Evolutionary conservation across 257 asterid genomes (phyloP).

Genomic region (Avicennia marina): DNA sequence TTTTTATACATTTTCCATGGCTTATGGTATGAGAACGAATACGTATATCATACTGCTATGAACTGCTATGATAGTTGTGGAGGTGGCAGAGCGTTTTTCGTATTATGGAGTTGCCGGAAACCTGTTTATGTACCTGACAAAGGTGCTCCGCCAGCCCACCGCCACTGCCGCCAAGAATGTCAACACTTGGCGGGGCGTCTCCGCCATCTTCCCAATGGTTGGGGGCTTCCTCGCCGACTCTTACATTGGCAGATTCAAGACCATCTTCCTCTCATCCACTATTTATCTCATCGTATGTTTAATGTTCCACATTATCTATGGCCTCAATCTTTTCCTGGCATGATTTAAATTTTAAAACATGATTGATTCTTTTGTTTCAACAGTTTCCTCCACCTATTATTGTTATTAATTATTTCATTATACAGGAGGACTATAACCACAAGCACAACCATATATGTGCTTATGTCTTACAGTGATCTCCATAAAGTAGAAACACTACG

Average conservation of each 20-base stretch:
- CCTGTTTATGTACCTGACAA: slow-evolving; percentile 31
- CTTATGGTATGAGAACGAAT: background rate
- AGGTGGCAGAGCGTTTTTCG: slow-evolving; percentile 43
- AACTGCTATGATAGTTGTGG: slow-evolving; percentile 25
- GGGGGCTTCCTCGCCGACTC: slow-evolving; percentile 48
- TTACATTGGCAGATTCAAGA: slow-evolving; percentile 38
- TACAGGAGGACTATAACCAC: too few species aligned
- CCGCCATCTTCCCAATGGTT: slow-evolving; percentile 37
- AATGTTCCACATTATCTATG: too few species aligned
- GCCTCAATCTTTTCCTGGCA: too few species aligned
- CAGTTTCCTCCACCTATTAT: too few species aligned
- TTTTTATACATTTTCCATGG: background rate
- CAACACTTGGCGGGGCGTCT: slow-evolving; percentile 40
- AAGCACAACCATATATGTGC: too few species aligned
- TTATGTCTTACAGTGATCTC: too few species aligned
- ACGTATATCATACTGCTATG: background rate
- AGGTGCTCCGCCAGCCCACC: slow-evolving; percentile 27
- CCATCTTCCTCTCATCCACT: slow-evolving; percentile 32
- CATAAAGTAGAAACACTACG: too few species aligned
- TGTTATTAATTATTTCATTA: too few species aligned
- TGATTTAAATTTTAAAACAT: too few species aligned
- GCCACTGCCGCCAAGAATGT: slow-evolving; percentile 44
- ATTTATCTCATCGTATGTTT: slow-evolving; percentile 29
- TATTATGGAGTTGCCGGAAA: slow-evolving; percentile 39
- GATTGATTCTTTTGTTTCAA: too few species aligned